Conservation (phyloP, 345 rosid genomes). For the Anacardium occidentale region DNA sequence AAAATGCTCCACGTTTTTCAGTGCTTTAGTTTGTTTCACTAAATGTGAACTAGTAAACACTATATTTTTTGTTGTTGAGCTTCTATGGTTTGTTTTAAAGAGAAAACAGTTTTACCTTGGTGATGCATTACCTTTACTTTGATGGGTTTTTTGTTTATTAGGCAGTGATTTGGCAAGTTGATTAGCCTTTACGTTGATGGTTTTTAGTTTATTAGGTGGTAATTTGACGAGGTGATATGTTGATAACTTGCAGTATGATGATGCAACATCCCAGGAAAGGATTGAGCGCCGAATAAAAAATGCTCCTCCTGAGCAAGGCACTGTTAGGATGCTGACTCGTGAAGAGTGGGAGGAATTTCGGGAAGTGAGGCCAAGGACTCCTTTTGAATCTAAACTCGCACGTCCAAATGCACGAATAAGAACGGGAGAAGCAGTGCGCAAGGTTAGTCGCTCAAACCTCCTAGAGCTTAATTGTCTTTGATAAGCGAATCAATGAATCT, state of each 20-base stretch:
- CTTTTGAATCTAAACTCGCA: constrained; percentile 92
- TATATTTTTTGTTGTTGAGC: neutral
- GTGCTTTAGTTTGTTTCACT: neutral
- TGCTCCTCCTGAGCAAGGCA: constrained; percentile 85
- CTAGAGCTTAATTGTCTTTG: constrained; percentile 8
- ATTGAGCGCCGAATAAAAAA: constrained; percentile 80
- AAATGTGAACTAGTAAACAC: neutral
- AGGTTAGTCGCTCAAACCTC: constrained; percentile 40
- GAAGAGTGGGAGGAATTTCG: constrained; percentile 88
- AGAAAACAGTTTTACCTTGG: neutral
- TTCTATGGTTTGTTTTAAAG: constrained; percentile 3
- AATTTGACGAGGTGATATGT: neutral
- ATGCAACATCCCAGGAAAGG: constrained; percentile 77
- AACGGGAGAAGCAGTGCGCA: constrained; percentile 63
- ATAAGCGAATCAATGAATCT: neutral
- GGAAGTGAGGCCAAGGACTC: constrained; percentile 93
- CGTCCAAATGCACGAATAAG: constrained; percentile 83
- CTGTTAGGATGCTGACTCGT: constrained; percentile 68
- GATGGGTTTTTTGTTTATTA: neutral
- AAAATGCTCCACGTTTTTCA: neutral
- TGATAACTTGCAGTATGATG: constrained; percentile 55
- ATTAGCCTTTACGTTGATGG: neutral
- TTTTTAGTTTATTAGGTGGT: neutral
- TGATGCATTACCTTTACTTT: neutral
- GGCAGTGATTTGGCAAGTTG: neutral